Conservation (phyloP, 345 rosid genomes). For the Euphorbia tirucalli region DNA sequence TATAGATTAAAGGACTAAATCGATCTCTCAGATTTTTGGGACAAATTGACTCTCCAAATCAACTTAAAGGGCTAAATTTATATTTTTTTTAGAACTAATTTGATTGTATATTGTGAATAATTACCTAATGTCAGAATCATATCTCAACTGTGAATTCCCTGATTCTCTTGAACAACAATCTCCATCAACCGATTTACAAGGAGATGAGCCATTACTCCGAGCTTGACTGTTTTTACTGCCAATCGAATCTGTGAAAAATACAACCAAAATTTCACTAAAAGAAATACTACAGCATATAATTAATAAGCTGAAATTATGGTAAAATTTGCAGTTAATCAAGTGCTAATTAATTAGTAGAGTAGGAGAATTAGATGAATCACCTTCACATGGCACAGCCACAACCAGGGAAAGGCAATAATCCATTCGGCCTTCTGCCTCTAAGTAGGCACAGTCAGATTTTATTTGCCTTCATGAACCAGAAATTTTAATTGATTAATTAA, state of each 20-base stretch:
- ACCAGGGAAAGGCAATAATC: conserved; percentile 56
- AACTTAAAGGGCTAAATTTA: neutral
- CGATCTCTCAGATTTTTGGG: no score
- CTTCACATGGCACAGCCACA: conserved; percentile 28
- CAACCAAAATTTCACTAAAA: neutral
- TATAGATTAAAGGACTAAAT: no score
- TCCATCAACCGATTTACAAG: neutral
- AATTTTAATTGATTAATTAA: no score
- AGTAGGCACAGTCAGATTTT: conserved; percentile 51
- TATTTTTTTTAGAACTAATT: neutral
- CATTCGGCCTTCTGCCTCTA: conserved; percentile 55
- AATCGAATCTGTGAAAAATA: conserved; percentile 27
- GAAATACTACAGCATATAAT: conserved; percentile 4
- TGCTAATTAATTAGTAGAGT: no score
- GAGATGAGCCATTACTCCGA: neutral
- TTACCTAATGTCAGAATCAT: conserved; percentile 35
- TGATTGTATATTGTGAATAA: neutral
- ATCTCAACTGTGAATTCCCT: conserved; percentile 14
- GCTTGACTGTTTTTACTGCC: conserved; percentile 21
- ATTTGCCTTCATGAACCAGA: conserved; percentile 61
- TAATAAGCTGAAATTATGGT: no score
- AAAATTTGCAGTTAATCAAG: no score
- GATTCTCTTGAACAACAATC: conserved; percentile 22
- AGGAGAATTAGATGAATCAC: neutral
- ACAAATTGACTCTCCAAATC: no score